These are phyloP conservation scores for Candida mattraensis DNA, from an alignment of 805 yeast genomes.

Conservation along the genomic window DNA sequence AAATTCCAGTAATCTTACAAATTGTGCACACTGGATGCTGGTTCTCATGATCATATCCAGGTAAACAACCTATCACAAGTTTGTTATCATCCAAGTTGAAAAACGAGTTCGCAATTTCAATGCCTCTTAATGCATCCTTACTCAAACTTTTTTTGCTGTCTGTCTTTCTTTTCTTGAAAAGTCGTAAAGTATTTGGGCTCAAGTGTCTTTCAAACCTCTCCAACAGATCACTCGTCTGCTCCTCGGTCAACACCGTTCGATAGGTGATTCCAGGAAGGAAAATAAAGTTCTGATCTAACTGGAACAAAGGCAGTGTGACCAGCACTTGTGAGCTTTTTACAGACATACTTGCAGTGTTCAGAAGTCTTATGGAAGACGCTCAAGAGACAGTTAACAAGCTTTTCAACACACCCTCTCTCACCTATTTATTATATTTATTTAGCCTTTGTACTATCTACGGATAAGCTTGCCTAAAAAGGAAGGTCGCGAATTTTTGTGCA, in stretches of 20 bases:
- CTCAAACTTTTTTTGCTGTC: no score
- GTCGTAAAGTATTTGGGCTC: no score
- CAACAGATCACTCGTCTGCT: slow-evolving; percentile 44
- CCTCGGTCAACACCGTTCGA: slow-evolving; percentile 50
- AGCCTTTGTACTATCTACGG: no score
- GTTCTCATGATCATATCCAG: slow-evolving; percentile 26
- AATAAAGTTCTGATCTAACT: slow-evolving; percentile 34
- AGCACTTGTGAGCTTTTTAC: slow-evolving; percentile 7
- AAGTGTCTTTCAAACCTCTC: background rate
- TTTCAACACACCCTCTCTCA: background rate
- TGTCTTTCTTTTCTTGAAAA: no score
- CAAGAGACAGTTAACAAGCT: slow-evolving; percentile 1
- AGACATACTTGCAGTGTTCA: no score
- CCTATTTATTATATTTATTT: slow-evolving; percentile 3
- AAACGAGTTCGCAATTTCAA: slow-evolving; percentile 5
- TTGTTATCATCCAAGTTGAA: slow-evolving; percentile 8
- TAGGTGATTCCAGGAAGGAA: slow-evolving; percentile 64
- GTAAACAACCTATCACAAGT: slow-evolving; percentile 28
- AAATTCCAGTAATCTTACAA: slow-evolving; percentile 47
- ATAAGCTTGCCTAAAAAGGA: slow-evolving; percentile 9
- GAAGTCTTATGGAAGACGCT: slow-evolving; percentile 4
- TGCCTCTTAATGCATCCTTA: no score
- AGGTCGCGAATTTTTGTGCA: slow-evolving; percentile 11
- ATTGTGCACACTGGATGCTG: slow-evolving; percentile 36
- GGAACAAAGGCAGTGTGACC: slow-evolving; percentile 23